Evolutionary conservation across 306 rosid genomes (phyloP).

Genomic region (Trichosanthes cucumerina): DNA sequence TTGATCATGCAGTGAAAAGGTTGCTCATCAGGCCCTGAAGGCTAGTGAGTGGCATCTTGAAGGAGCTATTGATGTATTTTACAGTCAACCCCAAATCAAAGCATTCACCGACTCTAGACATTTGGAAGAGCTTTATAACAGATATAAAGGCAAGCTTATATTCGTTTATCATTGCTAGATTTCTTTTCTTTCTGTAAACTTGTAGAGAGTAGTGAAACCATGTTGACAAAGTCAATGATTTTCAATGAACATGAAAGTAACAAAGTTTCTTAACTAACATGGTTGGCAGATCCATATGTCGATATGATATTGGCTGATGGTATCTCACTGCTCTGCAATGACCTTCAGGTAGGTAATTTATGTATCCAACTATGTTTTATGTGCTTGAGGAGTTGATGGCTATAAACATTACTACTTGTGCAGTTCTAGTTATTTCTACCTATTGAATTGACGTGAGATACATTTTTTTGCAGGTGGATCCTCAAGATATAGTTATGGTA

Average conservation of each 20-base stretch:
- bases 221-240: background rate
- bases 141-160: slow-evolving; percentile 78
- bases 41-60: slow-evolving; percentile 97
- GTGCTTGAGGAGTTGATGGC: background rate
- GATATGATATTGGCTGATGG: slow-evolving; percentile 96
- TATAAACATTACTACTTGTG: background rate
- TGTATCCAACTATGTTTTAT: slow-evolving; percentile 11
- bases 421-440: slow-evolving; percentile 2
- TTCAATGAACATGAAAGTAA: background rate
- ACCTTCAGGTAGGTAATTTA: slow-evolving; percentile 60
- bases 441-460: slow-evolving; percentile 15
- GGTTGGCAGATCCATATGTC: slow-evolving; percentile 50
- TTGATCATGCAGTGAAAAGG: slow-evolving; percentile 59
- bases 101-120: slow-evolving; percentile 72
- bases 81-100: slow-evolving; percentile 83
- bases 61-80: slow-evolving; percentile 94
- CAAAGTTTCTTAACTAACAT: background rate
- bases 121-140: slow-evolving; percentile 88
- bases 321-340: slow-evolving; percentile 81
- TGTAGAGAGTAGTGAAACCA: background rate
- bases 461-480: slow-evolving; percentile 74
- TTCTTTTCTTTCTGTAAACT: background rate
- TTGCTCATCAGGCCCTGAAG: slow-evolving; percentile 74
- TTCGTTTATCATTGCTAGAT: slow-evolving; percentile 2
- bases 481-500: slow-evolving; percentile 98